Evolutionary conservation across 257 asterid genomes (phyloP).

Genomic region (Thymus mandschuricus): DNA sequence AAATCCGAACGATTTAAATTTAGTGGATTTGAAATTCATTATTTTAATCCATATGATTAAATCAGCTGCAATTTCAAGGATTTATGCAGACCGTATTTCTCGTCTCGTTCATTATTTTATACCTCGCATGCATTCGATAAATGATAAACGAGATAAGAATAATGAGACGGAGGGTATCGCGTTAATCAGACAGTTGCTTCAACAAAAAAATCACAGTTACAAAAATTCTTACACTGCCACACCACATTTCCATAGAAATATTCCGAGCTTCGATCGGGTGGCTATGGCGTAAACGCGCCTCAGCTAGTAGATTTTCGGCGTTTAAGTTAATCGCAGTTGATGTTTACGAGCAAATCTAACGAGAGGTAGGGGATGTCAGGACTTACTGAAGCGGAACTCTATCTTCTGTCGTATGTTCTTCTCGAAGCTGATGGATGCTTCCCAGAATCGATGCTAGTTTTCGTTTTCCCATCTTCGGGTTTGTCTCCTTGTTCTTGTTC

Average conservation of each 20-base stretch:
- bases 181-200: background rate
- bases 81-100: too few species aligned
- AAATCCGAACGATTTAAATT: background rate
- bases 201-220: background rate
- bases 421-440: conserved; percentile 48
- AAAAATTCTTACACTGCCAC: conserved; percentile 16
- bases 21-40: background rate
- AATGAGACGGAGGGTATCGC: too few species aligned
- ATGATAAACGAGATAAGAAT: too few species aligned
- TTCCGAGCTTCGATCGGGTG: background rate
- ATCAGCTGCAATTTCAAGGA: too few species aligned
- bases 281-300: conserved; percentile 1
- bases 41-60: background rate
- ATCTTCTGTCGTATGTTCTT: conserved; percentile 57
- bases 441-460: conserved; percentile 49
- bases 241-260: background rate
- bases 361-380: background rate
- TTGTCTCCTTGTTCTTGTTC: conserved; percentile 56
- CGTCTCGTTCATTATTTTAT: too few species aligned
- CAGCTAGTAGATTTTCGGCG: background rate
- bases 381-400: conserved; percentile 20
- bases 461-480: conserved; percentile 50
- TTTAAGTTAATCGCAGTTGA: background rate
- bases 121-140: too few species aligned
- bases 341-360: background rate